Evolutionary conservation across 495 filamentous ascomycete genomes (phyloP), one percentile per base, ranked within the genome.

Genomic region (Penicillium maclennaniae): DNA sequence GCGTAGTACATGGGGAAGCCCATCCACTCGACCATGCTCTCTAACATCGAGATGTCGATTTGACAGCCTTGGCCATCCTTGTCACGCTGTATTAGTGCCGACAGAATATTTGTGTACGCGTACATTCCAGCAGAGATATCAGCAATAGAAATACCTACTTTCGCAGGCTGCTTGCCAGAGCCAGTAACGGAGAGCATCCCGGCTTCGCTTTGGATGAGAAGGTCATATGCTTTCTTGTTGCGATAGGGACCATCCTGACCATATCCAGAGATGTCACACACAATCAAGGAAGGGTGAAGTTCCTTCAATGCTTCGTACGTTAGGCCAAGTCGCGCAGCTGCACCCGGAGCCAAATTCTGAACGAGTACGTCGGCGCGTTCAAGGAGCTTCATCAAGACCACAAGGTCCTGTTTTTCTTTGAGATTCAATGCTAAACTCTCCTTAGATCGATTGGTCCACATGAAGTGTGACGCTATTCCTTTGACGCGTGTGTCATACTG

Each of bases 21-120:
- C 78, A 79, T 80, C 78, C 78, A 80, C 52, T 80, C 78, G 2
- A 72, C 72, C 78, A 80, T 76, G 43, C 72, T 71, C 56, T 80
- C 78, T 16, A 80, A 53, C 78, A 80, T 80, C 31, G 75, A 78
- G 6, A 80, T 76, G 25, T 80, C 78, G 20, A 80, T 69, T 3
- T 69, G 67, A 34, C 67, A 69, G 0, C 78, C 78, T 20, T 64
- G 55, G 0, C 75, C 70, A 4, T 70, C 72, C 34, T 72, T 75
- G 6, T 58, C 60, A 2, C 78, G 75, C 43, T 78, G 73, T 5
- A 79, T 43, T 2, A 80, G 52, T 0, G 78, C 78, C 0, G 78
- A 73, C 0, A 80, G 63, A 25, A 80, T 78, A 37, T 74, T 78
- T 43, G 65, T 72, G 51, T 75, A 80, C 19, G 78, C 78, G 25